phyloP scores from a whole-genome alignment of 1,284 basidiomycete genomes.

The Clitocybe nebularis region DNA sequence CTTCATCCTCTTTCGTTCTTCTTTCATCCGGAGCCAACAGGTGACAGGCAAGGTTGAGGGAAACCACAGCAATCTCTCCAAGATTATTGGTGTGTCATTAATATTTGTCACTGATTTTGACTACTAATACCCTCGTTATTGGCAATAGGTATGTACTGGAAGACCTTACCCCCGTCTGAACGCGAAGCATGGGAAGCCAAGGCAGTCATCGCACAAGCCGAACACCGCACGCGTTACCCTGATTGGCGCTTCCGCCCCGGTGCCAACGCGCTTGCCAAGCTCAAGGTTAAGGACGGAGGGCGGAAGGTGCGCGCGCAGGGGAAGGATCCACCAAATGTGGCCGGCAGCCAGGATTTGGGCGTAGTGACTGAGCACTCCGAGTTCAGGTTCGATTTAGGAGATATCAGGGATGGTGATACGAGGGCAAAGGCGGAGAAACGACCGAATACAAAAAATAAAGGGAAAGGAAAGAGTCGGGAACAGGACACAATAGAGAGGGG shows the following conservation, averaged over 20 bases:
- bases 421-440: not conserved
- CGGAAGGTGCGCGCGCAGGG: conserved; percentile 15
- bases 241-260: conserved; percentile 71
- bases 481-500: conserved; percentile 21
- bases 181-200: conserved; percentile 70
- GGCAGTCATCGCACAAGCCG: conserved; percentile 68
- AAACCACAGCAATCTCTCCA: conserved; percentile 66
- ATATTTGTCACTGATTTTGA: too few species aligned
- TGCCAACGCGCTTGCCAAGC: conserved; percentile 49
- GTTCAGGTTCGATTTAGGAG: too few species aligned
- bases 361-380: too few species aligned
- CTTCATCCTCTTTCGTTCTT: conserved; percentile 91
- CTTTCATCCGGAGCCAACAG: conserved; percentile 74
- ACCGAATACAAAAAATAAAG: not conserved
- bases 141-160: conserved; percentile 30
- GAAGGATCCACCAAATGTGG: not conserved
- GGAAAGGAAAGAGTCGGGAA: conserved; percentile 4
- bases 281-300: conserved; percentile 31
- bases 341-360: not conserved
- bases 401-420: not conserved
- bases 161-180: conserved; percentile 36
- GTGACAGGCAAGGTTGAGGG: conserved; percentile 68
- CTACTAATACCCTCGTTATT: too few species aligned
- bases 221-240: conserved; percentile 72
- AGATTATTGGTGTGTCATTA: conserved; percentile 48